phyloP scores from a whole-genome alignment of 768 basidiomycete species.

The Kwoniella dejecticola region DNA sequence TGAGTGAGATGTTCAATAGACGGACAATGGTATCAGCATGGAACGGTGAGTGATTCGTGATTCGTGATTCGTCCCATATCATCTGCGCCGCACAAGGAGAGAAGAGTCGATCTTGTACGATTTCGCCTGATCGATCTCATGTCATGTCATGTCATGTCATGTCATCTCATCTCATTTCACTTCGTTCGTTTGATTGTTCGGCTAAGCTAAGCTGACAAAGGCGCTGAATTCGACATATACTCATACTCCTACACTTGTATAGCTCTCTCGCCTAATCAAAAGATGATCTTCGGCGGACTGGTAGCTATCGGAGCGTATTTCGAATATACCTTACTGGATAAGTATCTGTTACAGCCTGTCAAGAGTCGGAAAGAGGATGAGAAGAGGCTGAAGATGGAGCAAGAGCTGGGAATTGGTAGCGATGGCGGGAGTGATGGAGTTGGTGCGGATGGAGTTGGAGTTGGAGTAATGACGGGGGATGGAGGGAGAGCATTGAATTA shows the following conservation, averaged over 20 bases:
- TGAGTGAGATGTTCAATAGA: constrained; percentile 4
- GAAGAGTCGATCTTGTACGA: too few species aligned
- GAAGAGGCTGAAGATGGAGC: constrained; percentile 1
- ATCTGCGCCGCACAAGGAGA: too few species aligned
- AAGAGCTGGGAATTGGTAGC: background rate
- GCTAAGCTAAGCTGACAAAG: too few species aligned
- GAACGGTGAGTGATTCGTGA: background rate
- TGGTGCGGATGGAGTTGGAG: background rate
- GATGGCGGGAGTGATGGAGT: background rate
- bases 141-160: too few species aligned
- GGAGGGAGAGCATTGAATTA: too few species aligned
- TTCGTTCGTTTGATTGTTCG: too few species aligned
- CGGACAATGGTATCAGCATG: background rate
- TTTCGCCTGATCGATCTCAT: background rate
- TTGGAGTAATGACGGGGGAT: background rate
- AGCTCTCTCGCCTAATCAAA: constrained; percentile 13
- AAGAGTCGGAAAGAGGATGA: constrained; percentile 9
- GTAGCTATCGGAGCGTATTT: constrained; percentile 7
- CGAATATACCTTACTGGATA: constrained; percentile 20
- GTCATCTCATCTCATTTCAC: too few species aligned
- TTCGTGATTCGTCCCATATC: too few species aligned
- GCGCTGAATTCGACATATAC: too few species aligned
- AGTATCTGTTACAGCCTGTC: constrained; percentile 11
- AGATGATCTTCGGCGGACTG: constrained; percentile 11
- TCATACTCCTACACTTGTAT: too few species aligned